Conservation (phyloP, 2,329 filamentous ascomycete genomes). For the Metarhizium robertsii region DNA sequence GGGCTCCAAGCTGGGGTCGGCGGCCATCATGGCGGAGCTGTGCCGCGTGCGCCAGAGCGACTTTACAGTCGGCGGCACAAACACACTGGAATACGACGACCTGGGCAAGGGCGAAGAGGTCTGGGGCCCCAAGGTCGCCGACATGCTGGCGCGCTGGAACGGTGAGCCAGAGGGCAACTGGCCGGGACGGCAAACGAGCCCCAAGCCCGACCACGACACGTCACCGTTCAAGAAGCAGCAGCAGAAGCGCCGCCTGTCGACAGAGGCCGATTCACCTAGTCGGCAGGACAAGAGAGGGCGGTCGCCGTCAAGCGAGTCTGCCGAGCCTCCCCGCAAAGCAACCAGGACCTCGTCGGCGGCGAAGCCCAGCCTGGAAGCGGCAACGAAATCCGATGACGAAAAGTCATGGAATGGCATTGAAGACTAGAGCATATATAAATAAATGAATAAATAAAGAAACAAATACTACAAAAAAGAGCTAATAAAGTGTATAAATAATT, state of each 20-base stretch:
- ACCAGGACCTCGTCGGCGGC: conserved; percentile 4
- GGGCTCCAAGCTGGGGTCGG: conserved; percentile 70
- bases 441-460: too few relatives aligned
- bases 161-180: conserved; percentile 19
- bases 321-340: conserved; percentile 20
- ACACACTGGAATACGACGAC: conserved; percentile 72
- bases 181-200: conserved; percentile 11
- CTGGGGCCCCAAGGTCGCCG: conserved; percentile 67
- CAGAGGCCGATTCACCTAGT: not conserved
- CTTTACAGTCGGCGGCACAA: conserved; percentile 60
- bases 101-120: conserved; percentile 66
- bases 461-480: not conserved
- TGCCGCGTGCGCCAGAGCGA: conserved; percentile 72
- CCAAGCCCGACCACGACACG: conserved; percentile 7
- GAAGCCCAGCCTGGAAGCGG: not conserved
- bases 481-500: not conserved
- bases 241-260: conserved; percentile 7
- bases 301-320: conserved; percentile 16
- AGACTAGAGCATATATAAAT: conserved; percentile 16
- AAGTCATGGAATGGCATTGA: conserved; percentile 34
- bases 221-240: conserved; percentile 7
- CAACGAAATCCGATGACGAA: conserved; percentile 24
- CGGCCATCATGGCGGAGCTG: conserved; percentile 79
- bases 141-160: conserved; percentile 37
- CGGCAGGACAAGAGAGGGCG: conserved; percentile 21